These are phyloP conservation scores for Aspergillus nanangensis DNA, from an alignment of 495 filamentous ascomycete species.

Conservation along the genomic window DNA sequence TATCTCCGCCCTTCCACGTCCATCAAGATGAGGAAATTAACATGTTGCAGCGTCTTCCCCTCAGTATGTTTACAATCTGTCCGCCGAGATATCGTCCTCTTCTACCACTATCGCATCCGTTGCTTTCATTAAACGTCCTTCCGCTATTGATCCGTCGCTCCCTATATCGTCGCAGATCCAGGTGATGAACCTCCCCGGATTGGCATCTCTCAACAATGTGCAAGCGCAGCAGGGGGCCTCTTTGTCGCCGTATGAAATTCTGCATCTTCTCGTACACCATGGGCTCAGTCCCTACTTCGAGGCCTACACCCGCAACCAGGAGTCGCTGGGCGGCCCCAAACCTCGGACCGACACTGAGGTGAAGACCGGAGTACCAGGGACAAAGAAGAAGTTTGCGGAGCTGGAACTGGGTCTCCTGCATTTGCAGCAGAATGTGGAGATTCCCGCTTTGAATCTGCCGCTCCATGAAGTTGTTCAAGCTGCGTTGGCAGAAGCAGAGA, in stretches of 20 bases:
- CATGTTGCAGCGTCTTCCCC: conserved; percentile 18
- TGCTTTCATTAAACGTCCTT: conserved; percentile 82
- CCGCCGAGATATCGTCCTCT: conserved; percentile 74
- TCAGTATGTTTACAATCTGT: conserved; percentile 69
- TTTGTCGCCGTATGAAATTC: conserved; percentile 81
- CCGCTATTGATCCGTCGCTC: conserved; percentile 73
- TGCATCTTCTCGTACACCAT: conserved; percentile 83
- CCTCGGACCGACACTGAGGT: conserved; percentile 76
- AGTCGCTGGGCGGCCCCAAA: conserved; percentile 57
- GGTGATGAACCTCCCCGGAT: conserved; percentile 84
- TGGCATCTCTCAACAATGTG: conserved; percentile 57
- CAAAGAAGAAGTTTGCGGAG: conserved; percentile 93
- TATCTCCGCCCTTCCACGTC: background rate
- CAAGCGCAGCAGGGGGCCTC: conserved; percentile 63
- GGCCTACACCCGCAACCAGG: conserved; percentile 82
- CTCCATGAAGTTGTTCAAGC: conserved; percentile 83
- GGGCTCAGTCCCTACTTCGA: conserved; percentile 93
- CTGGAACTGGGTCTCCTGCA: conserved; percentile 84
- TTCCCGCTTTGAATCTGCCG: conserved; percentile 80
- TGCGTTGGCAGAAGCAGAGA: conserved; percentile 70
- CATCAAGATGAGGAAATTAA: conserved; percentile 3
- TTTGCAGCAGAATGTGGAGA: conserved; percentile 95
- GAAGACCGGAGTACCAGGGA: conserved; percentile 91
- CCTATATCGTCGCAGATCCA: conserved; percentile 83
- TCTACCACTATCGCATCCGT: conserved; percentile 77